Base-by-base conservation (phyloP, 805 yeast genomes). In the Yamadazyma olivae region DNA sequence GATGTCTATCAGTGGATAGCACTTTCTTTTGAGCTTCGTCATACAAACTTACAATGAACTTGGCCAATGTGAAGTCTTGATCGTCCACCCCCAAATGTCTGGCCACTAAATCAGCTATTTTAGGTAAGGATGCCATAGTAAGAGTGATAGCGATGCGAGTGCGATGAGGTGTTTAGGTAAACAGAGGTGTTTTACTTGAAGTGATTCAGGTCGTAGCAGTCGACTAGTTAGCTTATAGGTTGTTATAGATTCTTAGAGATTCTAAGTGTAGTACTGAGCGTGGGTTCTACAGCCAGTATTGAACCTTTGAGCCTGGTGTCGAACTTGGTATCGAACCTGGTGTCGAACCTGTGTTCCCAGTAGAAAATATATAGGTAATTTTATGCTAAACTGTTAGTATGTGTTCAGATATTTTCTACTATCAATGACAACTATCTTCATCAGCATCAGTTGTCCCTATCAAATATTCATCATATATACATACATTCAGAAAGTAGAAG, bases 361-460 rank as follows among this genome's bases (percentile, higher is more conserved):
- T n/a, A n/a, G n/a, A n/a, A n/a, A n/a, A n/a, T n/a, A n/a, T n/a
- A n/a, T n/a, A n/a, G n/a, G n/a, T n/a, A 20, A 20, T 7, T 7
- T 20, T 10, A 10, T 25, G 12, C 28, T 25, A 15, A 25, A n/a
- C 16, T 17, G 39, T 36, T 36, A 36, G 35, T 36, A 36, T 17
- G 23, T 31, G 16, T 5, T 27, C 32, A 36, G 35, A 36, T 17
- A 29, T n/a, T 37, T 39, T 44, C 45, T 44, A 44, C 48, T 44
- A 44, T 41, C 45, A 35, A 43, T 31, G 44, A 40, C 44, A 41
- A 43, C 38, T 31, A 34, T 35, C 40, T 27, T 34, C 42, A 38
- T 29, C 20, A 33, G 32, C 13, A 20, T 27, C 49, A 45, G 48
- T 42, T 43, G 47, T 43, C 50, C 48, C 50, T 41, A 43, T 45